These are phyloP conservation scores for Neonectria sp. DNA, from an alignment of 2,329 filamentous ascomycete species.

Conservation along the genomic window DNA sequence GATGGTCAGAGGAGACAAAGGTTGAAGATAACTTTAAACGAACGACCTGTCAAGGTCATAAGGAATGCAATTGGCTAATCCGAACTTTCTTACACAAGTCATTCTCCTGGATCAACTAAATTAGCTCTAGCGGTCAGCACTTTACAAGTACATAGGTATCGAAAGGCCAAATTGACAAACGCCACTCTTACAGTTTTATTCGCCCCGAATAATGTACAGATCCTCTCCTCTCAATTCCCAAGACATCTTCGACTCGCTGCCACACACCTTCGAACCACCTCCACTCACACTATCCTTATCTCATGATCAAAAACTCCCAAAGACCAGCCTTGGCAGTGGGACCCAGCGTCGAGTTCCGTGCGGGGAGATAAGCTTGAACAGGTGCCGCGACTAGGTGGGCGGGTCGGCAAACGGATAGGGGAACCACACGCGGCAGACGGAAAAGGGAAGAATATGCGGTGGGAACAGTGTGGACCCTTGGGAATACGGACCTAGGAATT, in stretches of 20 bases:
- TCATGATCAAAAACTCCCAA: neutral
- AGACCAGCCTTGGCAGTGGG: neutral
- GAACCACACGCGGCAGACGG: neutral
- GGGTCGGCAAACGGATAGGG: neutral
- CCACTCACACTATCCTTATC: neutral
- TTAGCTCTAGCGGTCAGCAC: neutral
- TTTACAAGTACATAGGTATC: neutral
- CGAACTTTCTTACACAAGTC: neutral
- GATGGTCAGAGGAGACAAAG: neutral
- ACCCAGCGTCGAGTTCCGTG: neutral
- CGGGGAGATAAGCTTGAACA: constrained; percentile 8
- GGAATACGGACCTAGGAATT: neutral
- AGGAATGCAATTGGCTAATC: neutral
- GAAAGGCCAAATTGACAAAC: neutral
- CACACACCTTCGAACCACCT: neutral
- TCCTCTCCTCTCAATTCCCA: neutral
- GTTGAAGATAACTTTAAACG: neutral
- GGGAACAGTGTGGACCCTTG: neutral
- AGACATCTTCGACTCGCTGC: neutral
- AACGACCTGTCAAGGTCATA: neutral
- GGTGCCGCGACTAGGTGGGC: neutral
- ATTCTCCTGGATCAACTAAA: neutral
- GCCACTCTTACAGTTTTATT: neutral
- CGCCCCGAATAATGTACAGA: neutral
- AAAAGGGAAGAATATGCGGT: neutral